A percentile compares a stretch with the other conserved stretches of the same genome.
Conservation (phyloP, 805 yeast genomes). For the Ogataea paraovalis region DNA sequence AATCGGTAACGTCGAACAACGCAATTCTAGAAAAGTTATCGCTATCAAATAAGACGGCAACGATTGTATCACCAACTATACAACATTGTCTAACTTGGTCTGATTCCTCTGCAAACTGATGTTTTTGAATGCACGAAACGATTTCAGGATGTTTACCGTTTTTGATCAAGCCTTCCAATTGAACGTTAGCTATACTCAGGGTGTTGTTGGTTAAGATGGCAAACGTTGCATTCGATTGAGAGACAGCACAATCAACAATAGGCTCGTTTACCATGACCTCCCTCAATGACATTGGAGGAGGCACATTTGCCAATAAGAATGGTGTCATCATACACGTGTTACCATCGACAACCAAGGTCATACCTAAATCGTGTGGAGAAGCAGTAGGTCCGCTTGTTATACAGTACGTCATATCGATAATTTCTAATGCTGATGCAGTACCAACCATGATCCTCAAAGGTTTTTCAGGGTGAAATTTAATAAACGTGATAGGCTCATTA, state of each 20-base stretch:
- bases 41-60: constrained; percentile 61
- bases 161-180: constrained; percentile 38
- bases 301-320: constrained; percentile 77
- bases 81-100: constrained; percentile 63
- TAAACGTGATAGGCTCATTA: constrained; percentile 36
- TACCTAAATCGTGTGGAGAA: constrained; percentile 70
- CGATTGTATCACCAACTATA: constrained; percentile 44
- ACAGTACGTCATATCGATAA: constrained; percentile 63
- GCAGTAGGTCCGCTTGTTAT: constrained; percentile 64
- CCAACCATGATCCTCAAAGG: constrained; percentile 72
- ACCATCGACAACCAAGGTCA: constrained; percentile 81
- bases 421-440: constrained; percentile 46
- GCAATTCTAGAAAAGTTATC: constrained; percentile 47
- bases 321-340: constrained; percentile 70
- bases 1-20: constrained; percentile 43
- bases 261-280: constrained; percentile 53
- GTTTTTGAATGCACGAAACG: constrained; percentile 29
- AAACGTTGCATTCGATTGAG: constrained; percentile 51
- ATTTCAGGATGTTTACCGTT: constrained; percentile 45
- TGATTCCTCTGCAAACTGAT: constrained; percentile 34
- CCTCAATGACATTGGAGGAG: constrained; percentile 87
- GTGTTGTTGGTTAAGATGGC: constrained; percentile 53
- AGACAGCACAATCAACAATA: constrained; percentile 62
- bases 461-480: constrained; percentile 87
- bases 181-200: constrained; percentile 45